Evolutionary conservation across 169 alveolate genomes (phyloP).

Genomic region (Plasmodium adleri): DNA sequence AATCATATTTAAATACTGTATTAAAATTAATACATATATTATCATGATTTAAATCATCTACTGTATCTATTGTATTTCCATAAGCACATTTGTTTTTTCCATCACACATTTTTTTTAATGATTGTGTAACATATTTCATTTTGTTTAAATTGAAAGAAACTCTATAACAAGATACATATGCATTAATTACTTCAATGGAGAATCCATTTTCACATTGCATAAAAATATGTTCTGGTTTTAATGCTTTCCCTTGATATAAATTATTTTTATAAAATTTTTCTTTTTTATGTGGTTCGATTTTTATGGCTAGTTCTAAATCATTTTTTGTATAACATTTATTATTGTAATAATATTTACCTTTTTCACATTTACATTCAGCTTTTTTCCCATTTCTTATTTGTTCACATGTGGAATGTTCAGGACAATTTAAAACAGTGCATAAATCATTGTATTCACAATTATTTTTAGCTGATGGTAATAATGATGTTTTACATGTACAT

Average conservation of each 20-base stretch:
- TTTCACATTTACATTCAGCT: conserved; percentile 54
- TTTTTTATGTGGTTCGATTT: background rate
- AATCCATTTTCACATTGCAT: conserved; percentile 16
- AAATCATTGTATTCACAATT: conserved; percentile 14
- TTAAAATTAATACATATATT: conserved; percentile 8
- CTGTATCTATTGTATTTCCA: conserved; percentile 9
- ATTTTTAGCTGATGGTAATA: background rate
- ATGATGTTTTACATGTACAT: conserved; percentile 28
- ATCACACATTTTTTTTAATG: conserved; percentile 19
- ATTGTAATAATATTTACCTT: conserved; percentile 15
- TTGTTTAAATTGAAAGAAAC: conserved; percentile 6
- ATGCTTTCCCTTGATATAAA: conserved; percentile 11
- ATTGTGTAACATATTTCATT: conserved; percentile 22
- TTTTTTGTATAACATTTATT: conserved; percentile 13
- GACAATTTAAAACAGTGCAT: conserved; percentile 39
- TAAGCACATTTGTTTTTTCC: conserved; percentile 18
- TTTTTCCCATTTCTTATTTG: background rate
- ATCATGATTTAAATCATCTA: background rate
- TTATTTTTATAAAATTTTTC: background rate
- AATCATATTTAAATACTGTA: conserved; percentile 20
- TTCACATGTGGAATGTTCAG: conserved; percentile 33
- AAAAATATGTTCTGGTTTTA: conserved; percentile 31
- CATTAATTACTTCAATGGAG: conserved; percentile 41
- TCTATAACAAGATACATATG: conserved; percentile 23
- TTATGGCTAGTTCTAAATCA: conserved; percentile 30